Evolutionary conservation across 129 eudicot genomes (phyloP).

Genomic region (Scalesia atractyloides): DNA sequence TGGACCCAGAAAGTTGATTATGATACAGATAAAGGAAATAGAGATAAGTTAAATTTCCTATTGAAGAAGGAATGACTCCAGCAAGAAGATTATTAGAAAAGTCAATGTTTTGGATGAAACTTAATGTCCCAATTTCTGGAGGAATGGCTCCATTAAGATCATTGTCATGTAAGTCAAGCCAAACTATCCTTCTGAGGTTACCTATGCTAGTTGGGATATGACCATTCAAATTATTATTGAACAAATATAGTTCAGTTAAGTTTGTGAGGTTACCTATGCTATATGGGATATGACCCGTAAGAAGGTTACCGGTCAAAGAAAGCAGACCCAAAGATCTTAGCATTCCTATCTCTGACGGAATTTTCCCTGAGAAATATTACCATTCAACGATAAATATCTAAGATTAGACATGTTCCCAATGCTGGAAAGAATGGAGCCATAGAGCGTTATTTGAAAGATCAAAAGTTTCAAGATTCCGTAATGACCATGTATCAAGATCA

Average conservation of each 20-base stretch:
- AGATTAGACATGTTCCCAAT: conserved; percentile 28
- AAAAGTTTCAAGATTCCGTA: conserved; percentile 24
- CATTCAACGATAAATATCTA: neutral
- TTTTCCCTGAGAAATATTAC: conserved; percentile 27
- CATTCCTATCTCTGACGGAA: conserved; percentile 35
- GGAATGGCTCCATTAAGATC: conserved; percentile 36
- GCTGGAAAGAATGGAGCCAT: conserved; percentile 33
- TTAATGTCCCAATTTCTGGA: neutral
- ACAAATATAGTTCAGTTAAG: conserved; percentile 4
- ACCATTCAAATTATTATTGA: neutral
- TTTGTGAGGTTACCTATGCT: conserved; percentile 13
- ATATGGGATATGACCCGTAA: conserved; percentile 22
- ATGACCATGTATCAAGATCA: conserved; percentile 26
- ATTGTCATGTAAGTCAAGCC: conserved; percentile 20
- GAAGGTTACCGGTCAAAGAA: neutral
- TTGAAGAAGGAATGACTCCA: conserved; percentile 32
- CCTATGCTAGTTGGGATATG: conserved; percentile 21
- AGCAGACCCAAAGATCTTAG: neutral
- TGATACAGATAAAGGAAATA: neutral
- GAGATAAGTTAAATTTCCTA: conserved; percentile 24
- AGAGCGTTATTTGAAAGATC: conserved; percentile 23
- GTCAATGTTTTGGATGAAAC: conserved; percentile 13
- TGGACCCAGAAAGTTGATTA: conserved; percentile 29
- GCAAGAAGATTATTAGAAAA: conserved; percentile 24
- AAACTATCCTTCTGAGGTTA: conserved; percentile 2